phyloP scores from a whole-genome alignment of 192 early-diverging fungal genomes.

The Coemansia sp. region DNA sequence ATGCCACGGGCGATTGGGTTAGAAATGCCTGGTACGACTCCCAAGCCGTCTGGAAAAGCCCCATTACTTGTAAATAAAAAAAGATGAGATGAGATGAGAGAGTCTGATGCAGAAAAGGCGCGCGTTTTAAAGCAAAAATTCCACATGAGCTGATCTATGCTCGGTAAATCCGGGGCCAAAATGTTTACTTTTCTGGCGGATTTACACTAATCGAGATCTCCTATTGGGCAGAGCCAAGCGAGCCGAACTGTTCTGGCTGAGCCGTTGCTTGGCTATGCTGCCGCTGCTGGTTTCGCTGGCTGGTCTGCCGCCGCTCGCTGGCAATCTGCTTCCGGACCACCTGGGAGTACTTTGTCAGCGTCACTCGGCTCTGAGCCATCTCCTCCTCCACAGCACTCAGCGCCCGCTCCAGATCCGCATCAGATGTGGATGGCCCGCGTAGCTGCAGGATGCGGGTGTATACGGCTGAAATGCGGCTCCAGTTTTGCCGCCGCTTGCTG shows the following conservation, averaged over 20 bases:
- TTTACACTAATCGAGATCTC: not conserved
- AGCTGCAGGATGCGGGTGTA: slow-evolving; percentile 38
- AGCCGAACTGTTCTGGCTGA: not conserved
- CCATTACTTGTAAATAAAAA: slow-evolving; percentile 17
- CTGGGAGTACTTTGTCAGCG: slow-evolving; percentile 39
- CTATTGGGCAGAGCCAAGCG: slow-evolving; percentile 2
- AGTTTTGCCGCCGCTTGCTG: slow-evolving; percentile 40
- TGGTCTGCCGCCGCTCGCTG: slow-evolving; percentile 22
- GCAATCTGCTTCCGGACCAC: slow-evolving; percentile 32
- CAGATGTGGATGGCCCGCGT: slow-evolving; percentile 11
- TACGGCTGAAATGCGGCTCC: slow-evolving; percentile 45
- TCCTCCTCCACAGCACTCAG: slow-evolving; percentile 16
- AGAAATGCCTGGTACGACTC: slow-evolving; percentile 34
- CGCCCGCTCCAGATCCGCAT: slow-evolving; percentile 27
- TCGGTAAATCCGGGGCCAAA: not conserved
- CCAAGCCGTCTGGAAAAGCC: slow-evolving; percentile 26
- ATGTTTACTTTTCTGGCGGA: slow-evolving; percentile 8
- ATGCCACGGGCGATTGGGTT: slow-evolving; percentile 35
- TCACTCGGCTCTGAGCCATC: slow-evolving; percentile 23
- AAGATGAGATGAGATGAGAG: slow-evolving; percentile 11
- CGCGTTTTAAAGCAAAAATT: not conserved
- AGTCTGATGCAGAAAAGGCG: not conserved
- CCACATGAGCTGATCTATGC: not conserved
- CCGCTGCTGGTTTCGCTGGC: not conserved
- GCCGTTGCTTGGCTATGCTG: not conserved